Percentiles rank a stretch among this genome's conserved stretches.
Conservation (phyloP, 2,329 filamentous ascomycete genomes). For the Colletotrichum sp. region DNA sequence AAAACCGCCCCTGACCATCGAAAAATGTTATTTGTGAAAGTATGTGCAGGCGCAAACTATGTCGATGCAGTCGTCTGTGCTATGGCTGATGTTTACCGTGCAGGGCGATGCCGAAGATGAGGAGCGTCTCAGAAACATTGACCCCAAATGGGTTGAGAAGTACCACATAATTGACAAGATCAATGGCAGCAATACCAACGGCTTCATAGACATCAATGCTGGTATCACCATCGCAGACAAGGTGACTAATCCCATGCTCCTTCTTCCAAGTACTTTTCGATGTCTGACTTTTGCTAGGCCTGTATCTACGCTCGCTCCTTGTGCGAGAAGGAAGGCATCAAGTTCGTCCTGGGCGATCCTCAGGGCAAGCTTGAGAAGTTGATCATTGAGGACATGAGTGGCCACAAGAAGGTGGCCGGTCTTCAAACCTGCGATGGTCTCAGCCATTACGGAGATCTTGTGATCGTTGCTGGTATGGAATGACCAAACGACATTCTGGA, state of each 20-base stretch:
- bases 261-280: no score
- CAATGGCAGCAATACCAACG: constrained; percentile 25
- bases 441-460: constrained; percentile 26
- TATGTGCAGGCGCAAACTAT: not conserved
- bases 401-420: constrained; percentile 25
- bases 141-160: constrained; percentile 27
- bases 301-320: not conserved
- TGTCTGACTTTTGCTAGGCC: not conserved
- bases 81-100: not conserved
- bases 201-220: constrained; percentile 28
- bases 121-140: constrained; percentile 16
- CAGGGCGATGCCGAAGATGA: not conserved
- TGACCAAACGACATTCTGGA: not conserved
- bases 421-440: constrained; percentile 31
- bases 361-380: not conserved
- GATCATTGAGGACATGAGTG: not conserved
- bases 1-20: not conserved
- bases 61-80: not conserved
- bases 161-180: constrained; percentile 27
- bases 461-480: constrained; percentile 26
- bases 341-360: not conserved
- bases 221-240: constrained; percentile 32
- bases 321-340: not conserved
- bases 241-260: constrained; percentile 1
- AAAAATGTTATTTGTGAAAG: not conserved